Evolutionary conservation across 164 flowering plant genomes (phyloP).

Genomic region (Houttuynia cordata): DNA sequence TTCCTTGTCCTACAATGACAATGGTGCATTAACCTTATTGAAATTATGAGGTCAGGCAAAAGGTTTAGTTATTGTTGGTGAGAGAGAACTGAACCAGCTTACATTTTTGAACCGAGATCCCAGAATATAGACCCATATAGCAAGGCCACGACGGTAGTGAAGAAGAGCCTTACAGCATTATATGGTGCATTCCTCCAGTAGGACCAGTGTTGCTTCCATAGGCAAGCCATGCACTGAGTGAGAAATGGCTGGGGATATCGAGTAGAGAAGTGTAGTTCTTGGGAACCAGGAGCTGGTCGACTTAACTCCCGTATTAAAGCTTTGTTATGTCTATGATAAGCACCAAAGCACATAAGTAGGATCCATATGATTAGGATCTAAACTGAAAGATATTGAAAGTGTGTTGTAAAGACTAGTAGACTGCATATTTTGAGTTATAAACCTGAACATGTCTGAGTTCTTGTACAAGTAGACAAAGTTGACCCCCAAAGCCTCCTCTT

Average conservation of each 20-base stretch:
- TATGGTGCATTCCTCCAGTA: conserved; percentile 61
- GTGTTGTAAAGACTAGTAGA: neutral
- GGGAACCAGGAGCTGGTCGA: conserved; percentile 21
- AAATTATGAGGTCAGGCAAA: no score
- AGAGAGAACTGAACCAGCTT: neutral
- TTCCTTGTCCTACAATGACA: no score
- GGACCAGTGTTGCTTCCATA: conserved; percentile 56
- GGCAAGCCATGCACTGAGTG: conserved; percentile 34
- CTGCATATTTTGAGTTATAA: neutral
- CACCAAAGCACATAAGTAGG: neutral
- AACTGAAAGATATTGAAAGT: no score
- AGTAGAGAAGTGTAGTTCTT: conserved; percentile 28
- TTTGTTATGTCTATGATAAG: conserved; percentile 24
- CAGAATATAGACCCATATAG: conserved; percentile 40
- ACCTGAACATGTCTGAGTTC: conserved; percentile 15
- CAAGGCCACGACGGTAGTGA: conserved; percentile 26
- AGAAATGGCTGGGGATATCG: conserved; percentile 31
- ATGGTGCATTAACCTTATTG: no score
- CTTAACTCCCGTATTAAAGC: conserved; percentile 20
- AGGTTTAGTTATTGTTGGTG: no score
- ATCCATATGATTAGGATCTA: no score
- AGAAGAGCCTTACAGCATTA: conserved; percentile 34
- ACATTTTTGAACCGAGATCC: conserved; percentile 35
- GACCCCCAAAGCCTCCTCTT: conserved; percentile 20
- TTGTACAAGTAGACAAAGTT: conserved; percentile 17